These are phyloP conservation scores for Chenopodium suecicum DNA, from an alignment of 148 eudicot species.

Conservation along the genomic window DNA sequence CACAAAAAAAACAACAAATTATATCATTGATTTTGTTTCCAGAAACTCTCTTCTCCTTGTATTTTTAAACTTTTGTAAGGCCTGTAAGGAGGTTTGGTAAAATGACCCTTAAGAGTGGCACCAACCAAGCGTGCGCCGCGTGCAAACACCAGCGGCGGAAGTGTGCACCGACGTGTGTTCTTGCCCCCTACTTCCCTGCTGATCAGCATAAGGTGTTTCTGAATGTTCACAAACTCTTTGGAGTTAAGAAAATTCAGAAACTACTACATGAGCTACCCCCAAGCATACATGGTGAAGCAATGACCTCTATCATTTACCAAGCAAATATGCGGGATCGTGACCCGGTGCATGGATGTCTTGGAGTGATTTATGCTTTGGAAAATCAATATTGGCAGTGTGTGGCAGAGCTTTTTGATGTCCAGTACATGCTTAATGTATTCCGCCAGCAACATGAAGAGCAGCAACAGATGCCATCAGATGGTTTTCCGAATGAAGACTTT, in stretches of 20 bases:
- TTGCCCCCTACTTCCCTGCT: conserved; percentile 83
- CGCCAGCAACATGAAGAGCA: conserved; percentile 43
- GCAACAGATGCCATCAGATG: conserved; percentile 29
- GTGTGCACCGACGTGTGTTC: conserved; percentile 67
- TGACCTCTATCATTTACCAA: conserved; percentile 69
- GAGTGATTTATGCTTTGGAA: conserved; percentile 33
- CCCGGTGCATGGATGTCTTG: conserved; percentile 63
- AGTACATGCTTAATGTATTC: conserved; percentile 36
- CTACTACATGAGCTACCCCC: conserved; percentile 45
- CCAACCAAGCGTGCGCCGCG: conserved; percentile 90
- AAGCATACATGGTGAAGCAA: conserved; percentile 46
- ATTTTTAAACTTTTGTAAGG: neutral
- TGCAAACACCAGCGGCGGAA: conserved; percentile 79
- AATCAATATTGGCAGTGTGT: conserved; percentile 33
- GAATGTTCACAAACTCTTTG: conserved; percentile 76
- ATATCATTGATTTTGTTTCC: neutral
- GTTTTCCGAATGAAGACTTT: conserved; percentile 3
- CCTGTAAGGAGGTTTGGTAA: neutral
- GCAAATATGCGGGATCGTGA: conserved; percentile 55
- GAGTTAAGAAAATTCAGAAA: conserved; percentile 71
- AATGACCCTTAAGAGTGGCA: conserved; percentile 90
- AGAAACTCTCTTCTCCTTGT: neutral
- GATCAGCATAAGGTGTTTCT: conserved; percentile 65
- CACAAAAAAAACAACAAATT: no score
- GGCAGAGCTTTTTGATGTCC: conserved; percentile 54